Evolutionary conservation across 495 filamentous ascomycete species (phyloP), one percentile per base, ranked within the genome.

Genomic region (Daldinia bambusicola): DNA sequence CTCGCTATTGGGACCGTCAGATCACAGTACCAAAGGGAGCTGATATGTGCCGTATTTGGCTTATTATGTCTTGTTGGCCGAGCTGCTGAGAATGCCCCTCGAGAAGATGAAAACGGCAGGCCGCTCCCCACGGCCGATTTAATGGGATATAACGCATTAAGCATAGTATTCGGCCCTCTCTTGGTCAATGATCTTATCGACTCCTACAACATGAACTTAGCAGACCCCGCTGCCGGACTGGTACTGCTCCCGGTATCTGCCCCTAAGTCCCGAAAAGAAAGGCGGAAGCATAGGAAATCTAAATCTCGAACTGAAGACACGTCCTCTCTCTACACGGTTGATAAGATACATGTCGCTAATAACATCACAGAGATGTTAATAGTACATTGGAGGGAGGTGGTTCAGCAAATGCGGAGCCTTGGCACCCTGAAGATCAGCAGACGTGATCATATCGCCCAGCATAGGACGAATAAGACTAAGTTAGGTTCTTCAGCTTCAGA

Each of bases 31-130:
- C 83, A 86, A n/a, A 80, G 88, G 7, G 84, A 89, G 56, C 77
- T 91, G 22, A 89, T 91, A 56, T 90, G 86, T 71, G 87, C 88
- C 30, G 88, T 91, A 1, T 88, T 91, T 69, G 89, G 89, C 14
- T 80, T 91, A 40, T 78, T 90, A 10, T 84, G 80, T 34, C 78
- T 88, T 61, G 81, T 90, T 41, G 87, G 86, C 1, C 74, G 82
- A 34, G 76, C 81, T 18, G 85, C 86, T 1, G 85, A 88, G 67
- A 80, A 77, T 26, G 71, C 81, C 1, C 77, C 79, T 1, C 80
- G 83, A 34, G 84, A 86, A 58, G 83, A 85, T 40, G 78, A 81
- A 18, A 70, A 78, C 12, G 86, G 84, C 3, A 69, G 77, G 26
- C 84, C 85, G 0, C 72, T 85, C 16, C 80, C 81, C 1, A 83